phyloP scores from a whole-genome alignment of 179 eudicot species.

The Kewa caespitosa region DNA sequence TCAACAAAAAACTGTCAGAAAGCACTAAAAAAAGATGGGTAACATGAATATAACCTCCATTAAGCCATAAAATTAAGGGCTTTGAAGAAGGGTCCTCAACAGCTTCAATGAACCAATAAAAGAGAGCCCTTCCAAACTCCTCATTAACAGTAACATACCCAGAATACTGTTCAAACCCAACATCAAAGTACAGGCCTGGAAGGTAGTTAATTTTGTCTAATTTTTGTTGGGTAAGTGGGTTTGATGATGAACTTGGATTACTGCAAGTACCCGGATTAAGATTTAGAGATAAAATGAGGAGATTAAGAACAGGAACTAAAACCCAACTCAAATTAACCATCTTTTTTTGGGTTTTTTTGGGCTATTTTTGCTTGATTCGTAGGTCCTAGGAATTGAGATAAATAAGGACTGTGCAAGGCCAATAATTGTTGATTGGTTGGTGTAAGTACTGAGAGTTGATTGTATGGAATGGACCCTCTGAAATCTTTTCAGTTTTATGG shows the following conservation, averaged over 20 bases:
- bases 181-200: slow-evolving; percentile 74
- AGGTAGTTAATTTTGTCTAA: slow-evolving; percentile 48
- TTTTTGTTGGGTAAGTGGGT: slow-evolving; percentile 46
- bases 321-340: slow-evolving; percentile 42
- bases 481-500: too few species aligned
- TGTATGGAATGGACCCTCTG: too few species aligned
- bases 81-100: slow-evolving; percentile 68
- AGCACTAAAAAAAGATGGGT: background rate
- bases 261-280: slow-evolving; percentile 23
- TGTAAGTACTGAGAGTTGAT: too few species aligned
- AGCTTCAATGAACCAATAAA: slow-evolving; percentile 90
- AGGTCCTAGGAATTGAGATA: slow-evolving; percentile 1
- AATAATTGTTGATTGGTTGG: too few species aligned
- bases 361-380: background rate
- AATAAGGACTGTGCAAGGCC: background rate
- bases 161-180: slow-evolving; percentile 68
- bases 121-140: slow-evolving; percentile 70
- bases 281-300: slow-evolving; percentile 21
- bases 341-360: slow-evolving; percentile 1
- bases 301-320: slow-evolving; percentile 20
- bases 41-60: slow-evolving; percentile 72
- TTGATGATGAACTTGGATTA: slow-evolving; percentile 20
- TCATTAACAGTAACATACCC: slow-evolving; percentile 81
- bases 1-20: background rate
- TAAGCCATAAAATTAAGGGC: slow-evolving; percentile 91